Evolutionary conservation across 768 basidiomycete species (phyloP).

Genomic region (Pleurotus platypus): DNA sequence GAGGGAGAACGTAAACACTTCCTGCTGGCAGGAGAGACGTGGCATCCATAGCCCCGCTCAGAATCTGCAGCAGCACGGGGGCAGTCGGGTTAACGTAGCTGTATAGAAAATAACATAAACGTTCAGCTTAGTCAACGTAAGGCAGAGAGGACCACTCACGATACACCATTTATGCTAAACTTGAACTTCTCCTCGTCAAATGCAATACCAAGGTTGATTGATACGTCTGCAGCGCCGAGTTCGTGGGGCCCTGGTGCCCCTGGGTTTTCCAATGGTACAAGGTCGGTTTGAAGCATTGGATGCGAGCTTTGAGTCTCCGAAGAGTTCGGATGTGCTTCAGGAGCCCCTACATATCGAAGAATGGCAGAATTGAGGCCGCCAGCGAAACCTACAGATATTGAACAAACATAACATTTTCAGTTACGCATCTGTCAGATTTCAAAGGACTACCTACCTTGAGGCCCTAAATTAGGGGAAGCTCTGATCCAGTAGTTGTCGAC

Average conservation of each 20-base stretch:
- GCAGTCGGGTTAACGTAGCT: constrained; percentile 26
- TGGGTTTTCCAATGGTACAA: constrained; percentile 15
- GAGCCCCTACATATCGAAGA: constrained; percentile 32
- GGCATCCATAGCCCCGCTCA: constrained; percentile 34
- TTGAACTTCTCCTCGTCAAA: constrained; percentile 23
- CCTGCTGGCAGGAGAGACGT: constrained; percentile 33
- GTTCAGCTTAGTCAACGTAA: too few species aligned
- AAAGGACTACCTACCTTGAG: neutral
- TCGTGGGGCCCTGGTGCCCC: constrained; percentile 26
- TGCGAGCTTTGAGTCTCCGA: constrained; percentile 8
- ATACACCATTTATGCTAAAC: constrained; percentile 28
- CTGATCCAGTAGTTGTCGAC: constrained; percentile 40
- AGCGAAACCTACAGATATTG: constrained; percentile 10
- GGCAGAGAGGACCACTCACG: constrained; percentile 11
- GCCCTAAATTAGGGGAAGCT: constrained; percentile 11
- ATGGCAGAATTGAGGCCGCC: constrained; percentile 40
- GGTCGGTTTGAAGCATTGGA: constrained; percentile 24
- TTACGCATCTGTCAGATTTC: neutral
- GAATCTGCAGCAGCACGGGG: constrained; percentile 44
- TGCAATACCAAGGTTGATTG: constrained; percentile 20
- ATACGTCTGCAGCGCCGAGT: constrained; percentile 33
- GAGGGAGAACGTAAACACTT: constrained; percentile 37
- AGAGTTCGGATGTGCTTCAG: constrained; percentile 23
- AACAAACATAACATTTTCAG: too few species aligned
- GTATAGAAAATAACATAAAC: neutral